A percentile compares a stretch with the other conserved stretches of the same genome.
Evolutionary conservation across 148 eudicot species (phyloP).

Genomic region (Vaccinium darrowii): DNA sequence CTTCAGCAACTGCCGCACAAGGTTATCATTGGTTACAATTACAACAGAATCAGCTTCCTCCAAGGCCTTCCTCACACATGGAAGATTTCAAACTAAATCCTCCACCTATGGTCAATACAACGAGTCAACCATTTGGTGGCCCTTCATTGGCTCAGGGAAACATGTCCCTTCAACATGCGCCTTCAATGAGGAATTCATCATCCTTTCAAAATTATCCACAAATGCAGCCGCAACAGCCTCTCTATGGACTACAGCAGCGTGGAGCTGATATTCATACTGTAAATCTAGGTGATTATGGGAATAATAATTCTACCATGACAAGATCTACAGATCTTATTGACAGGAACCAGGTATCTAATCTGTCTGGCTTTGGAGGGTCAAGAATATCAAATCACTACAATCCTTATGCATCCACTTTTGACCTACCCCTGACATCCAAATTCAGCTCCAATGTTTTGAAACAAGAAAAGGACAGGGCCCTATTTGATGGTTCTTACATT

Average conservation of each 20-base stretch:
- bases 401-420: constrained; percentile 89
- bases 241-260: constrained; percentile 33
- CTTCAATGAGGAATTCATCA: constrained; percentile 23
- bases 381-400: constrained; percentile 61
- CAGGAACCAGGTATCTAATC: constrained; percentile 36
- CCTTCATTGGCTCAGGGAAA: constrained; percentile 34
- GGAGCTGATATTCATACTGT: constrained; percentile 31
- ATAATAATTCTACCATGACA: constrained; percentile 25
- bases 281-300: constrained; percentile 31
- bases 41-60: constrained; percentile 51
- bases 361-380: constrained; percentile 50
- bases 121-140: constrained; percentile 37
- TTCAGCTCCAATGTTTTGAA: constrained; percentile 49
- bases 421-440: constrained; percentile 71
- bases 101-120: constrained; percentile 31
- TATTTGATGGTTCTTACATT: constrained; percentile 40
- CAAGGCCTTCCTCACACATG: constrained; percentile 25
- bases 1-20: constrained; percentile 20
- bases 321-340: constrained; percentile 37
- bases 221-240: constrained; percentile 34
- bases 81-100: constrained; percentile 22
- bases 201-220: constrained; percentile 33
- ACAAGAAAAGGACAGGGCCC: constrained; percentile 42
- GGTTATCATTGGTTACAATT: constrained; percentile 35
- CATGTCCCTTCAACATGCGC: constrained; percentile 18